A percentile compares a stretch with the other conserved stretches of the same genome.
Conservation (phyloP, 2,329 filamentous ascomycete species). For the Nothophoma quercina region DNA sequence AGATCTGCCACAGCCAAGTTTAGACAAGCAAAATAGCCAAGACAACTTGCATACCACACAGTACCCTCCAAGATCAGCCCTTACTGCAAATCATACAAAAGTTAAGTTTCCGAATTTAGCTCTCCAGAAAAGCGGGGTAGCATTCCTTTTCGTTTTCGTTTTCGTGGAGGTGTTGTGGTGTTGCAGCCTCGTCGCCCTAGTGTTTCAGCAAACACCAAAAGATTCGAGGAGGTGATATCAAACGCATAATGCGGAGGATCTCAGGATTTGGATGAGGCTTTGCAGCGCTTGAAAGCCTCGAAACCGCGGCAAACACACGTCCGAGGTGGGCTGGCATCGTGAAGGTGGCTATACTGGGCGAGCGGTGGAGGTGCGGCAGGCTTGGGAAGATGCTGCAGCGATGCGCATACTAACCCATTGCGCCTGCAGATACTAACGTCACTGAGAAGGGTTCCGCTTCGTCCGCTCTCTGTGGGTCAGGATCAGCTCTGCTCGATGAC, state of each 20-base stretch:
- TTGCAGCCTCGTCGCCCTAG: conserved; percentile 31
- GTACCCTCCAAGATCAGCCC: background rate
- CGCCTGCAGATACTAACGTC: too few species aligned
- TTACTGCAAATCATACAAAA: background rate
- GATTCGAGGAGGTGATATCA: conserved; percentile 26
- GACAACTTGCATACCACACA: background rate
- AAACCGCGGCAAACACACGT: background rate
- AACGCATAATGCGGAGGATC: conserved; percentile 22
- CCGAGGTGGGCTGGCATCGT: background rate
- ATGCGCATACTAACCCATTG: too few species aligned
- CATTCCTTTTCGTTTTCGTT: background rate
- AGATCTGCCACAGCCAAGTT: conserved; percentile 34
- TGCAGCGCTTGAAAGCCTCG: background rate
- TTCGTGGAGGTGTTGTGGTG: conserved; percentile 1
- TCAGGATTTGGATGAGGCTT: background rate
- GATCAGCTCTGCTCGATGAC: too few species aligned
- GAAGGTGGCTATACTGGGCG: conserved; percentile 1
- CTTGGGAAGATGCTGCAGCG: background rate
- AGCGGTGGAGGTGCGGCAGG: background rate
- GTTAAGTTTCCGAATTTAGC: conserved; percentile 9
- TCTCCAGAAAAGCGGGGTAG: conserved; percentile 2
- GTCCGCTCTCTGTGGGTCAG: too few species aligned
- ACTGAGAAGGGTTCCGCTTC: too few species aligned
- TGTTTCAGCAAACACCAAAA: conserved; percentile 36
- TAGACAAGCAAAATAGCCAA: conserved; percentile 38